Percentiles rank a stretch among this genome's conserved stretches.
Evolutionary conservation across 169 alveolate species (phyloP).

Genomic region (Miamiensis avidus): DNA sequence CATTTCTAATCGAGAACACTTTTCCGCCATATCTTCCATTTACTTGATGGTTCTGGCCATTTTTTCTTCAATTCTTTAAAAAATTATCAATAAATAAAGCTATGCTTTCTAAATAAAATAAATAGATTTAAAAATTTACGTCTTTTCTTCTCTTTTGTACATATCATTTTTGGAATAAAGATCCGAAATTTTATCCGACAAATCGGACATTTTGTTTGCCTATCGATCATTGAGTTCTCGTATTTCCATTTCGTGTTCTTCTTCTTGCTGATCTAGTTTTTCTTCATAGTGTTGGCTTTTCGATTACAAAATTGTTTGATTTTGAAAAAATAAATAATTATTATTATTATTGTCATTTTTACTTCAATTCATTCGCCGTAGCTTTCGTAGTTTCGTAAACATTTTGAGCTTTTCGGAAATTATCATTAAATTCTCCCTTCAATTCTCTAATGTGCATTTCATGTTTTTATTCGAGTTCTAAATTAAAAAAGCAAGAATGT

Average conservation of each 20-base stretch:
- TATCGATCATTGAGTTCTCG: slow-evolving; percentile 50
- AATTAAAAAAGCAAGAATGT: no score
- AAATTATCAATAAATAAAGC: no score
- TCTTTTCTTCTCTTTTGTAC: slow-evolving; percentile 39
- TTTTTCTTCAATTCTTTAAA: slow-evolving; percentile 38
- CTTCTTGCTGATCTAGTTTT: slow-evolving; percentile 75
- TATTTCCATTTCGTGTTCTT: slow-evolving; percentile 78
- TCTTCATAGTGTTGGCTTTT: slow-evolving; percentile 59
- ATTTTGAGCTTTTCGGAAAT: slow-evolving; percentile 56
- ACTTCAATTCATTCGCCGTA: slow-evolving; percentile 66
- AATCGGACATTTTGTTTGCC: slow-evolving; percentile 45
- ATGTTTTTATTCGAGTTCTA: slow-evolving; percentile 56
- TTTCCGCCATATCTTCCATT: slow-evolving; percentile 18
- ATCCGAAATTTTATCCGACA: slow-evolving; percentile 35
- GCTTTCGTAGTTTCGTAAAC: slow-evolving; percentile 67
- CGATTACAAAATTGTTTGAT: no score
- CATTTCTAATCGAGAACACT: slow-evolving; percentile 7
- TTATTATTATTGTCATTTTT: no score
- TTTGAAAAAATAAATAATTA: no score
- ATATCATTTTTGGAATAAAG: slow-evolving; percentile 43
- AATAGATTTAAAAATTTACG: neutral
- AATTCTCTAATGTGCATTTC: slow-evolving; percentile 63
- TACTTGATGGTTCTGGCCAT: slow-evolving; percentile 32
- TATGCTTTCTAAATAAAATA: no score
- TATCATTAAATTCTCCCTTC: slow-evolving; percentile 55